Base-by-base conservation (phyloP, 1,139 yeast genomes). In the Kodamaea fungicola region DNA sequence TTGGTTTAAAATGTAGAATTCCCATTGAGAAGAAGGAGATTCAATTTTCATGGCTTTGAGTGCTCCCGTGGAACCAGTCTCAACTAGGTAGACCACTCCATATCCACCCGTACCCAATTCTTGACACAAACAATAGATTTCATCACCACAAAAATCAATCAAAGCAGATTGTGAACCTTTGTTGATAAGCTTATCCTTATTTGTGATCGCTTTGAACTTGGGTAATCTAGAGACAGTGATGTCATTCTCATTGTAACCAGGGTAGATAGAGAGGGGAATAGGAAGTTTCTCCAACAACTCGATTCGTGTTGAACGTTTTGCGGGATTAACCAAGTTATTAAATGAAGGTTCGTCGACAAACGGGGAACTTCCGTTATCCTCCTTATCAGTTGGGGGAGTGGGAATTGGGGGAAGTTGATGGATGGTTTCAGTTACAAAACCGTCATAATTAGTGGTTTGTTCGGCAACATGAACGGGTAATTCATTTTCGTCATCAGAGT, bases 51-150 rank as follows among this genome's bases (percentile, higher is more conserved):
- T 61, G 0, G 96, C 96, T 37, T 71, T 72, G 26, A 76, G 53
- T 4, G 62, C 54, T 0, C 88, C 89, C 1, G 46, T 40, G 12
- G 67, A 59, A 38, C 77, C 78, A 8, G 80, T 71, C 55, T 85
- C 94, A 0, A 86, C 83, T 21, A 88, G 63, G 53, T 80, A 88
- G 0, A 88, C 96, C 1, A 78, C 71, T 0, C 94, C 95, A 60
- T 71, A 83, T 0, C 94, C 95, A 7, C 96, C 95, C 50, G 74
- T 74, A 0, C 96, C 96, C 8, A 90, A 61, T 44, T 80, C 77
- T 35, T 71, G 69, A 28, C 79, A 68, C 40, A 87, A 64, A 43
- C 81, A 76, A 51, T 68, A 78, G 5, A 76, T 64, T 38, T 74
- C 79, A 33, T 69, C 70, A 1, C 78, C 79, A 41, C 69, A 66